Base-by-base conservation (phyloP, 164 flowering plant species). In the Magnolia kwangsiensis region DNA sequence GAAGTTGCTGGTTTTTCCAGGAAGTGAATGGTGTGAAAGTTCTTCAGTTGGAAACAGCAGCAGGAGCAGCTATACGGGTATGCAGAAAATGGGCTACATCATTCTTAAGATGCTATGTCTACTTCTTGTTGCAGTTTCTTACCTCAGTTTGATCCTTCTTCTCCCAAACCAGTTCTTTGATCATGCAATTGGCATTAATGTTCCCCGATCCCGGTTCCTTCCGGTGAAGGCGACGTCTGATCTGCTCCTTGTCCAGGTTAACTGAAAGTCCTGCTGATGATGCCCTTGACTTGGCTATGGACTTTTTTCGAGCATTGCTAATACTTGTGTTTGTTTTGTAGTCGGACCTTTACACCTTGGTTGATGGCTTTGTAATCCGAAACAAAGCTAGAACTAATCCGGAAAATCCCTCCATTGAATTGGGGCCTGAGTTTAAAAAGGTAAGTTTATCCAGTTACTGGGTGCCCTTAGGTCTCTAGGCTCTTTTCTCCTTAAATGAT, bases 1-100 rank as follows among this genome's bases (percentile, higher is more conserved):
- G 76, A 29, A 27, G 20, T 51, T 78, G 20, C 50, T 75, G 3
- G 19, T 75, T 10, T 69, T 78, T 83, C 45, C 88, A 94, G 99
- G 99, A 90, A 87, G 97, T 91, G 21, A 88, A 90, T 75, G 94
- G 96, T 19, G 73, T 92, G 77, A 92, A 95, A 82, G 95, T 93
- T 85, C 95, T 92, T 89, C 98, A 92, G 85, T 88, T 92, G 19
- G 99, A 93, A 87, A 93, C 99, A 63, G 99, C 97, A 58, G 98
- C 96, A 78, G 97, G 98, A 75, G 96, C 98, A 65, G 98, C 98
- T 50, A 96, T 94, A 61, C 82, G 80, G 97, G 99, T 94, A 88
- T 50, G 23, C 50, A 72, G 50, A 21, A 49, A 50, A 70, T 49
- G 2, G 2, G 18, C 31, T 24, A 64, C 49, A 63, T 63, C 31